These are phyloP conservation scores for Psilocybe azurescens DNA, from an alignment of 768 basidiomycete genomes.

Conservation along the genomic window DNA sequence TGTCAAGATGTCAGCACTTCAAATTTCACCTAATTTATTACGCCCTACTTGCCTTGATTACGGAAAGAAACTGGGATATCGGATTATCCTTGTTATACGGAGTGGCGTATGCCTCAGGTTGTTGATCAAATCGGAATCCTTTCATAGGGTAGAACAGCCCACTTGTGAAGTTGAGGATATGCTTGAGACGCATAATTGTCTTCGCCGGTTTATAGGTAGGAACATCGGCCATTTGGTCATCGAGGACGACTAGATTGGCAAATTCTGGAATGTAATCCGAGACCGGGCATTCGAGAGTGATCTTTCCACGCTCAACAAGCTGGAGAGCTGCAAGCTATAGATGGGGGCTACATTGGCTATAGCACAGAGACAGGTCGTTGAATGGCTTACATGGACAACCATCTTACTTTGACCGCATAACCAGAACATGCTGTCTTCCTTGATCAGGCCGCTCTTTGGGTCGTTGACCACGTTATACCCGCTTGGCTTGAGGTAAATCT, in stretches of 20 bases:
- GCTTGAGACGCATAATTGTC: conserved; percentile 25
- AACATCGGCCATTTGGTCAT: conserved; percentile 9
- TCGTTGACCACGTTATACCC: conserved; percentile 30
- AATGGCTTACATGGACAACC: conserved; percentile 31
- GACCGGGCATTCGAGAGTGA: conserved; percentile 23
- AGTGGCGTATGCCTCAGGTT: conserved; percentile 8
- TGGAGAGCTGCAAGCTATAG: conserved; percentile 31
- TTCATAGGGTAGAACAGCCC: conserved; percentile 30
- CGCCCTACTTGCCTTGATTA: conserved; percentile 16
- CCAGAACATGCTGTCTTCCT: conserved; percentile 37
- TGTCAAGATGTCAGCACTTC: too few relatives aligned
- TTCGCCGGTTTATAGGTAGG: conserved; percentile 27
- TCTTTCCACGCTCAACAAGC: conserved; percentile 30
- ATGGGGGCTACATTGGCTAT: neutral
- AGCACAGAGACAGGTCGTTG: neutral
- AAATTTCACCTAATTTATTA: neutral
- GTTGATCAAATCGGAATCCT: neutral
- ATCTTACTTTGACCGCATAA: conserved; percentile 42
- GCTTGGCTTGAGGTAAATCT: conserved; percentile 30
- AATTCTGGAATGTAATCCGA: conserved; percentile 29
- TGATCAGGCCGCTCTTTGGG: conserved; percentile 28
- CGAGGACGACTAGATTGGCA: conserved; percentile 25
- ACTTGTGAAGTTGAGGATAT: conserved; percentile 36
- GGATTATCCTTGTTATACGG: conserved; percentile 13
- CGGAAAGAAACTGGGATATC: conserved; percentile 24